Conservation (phyloP, 1,284 basidiomycete species). For the Fomitopsis palustris region DNA sequence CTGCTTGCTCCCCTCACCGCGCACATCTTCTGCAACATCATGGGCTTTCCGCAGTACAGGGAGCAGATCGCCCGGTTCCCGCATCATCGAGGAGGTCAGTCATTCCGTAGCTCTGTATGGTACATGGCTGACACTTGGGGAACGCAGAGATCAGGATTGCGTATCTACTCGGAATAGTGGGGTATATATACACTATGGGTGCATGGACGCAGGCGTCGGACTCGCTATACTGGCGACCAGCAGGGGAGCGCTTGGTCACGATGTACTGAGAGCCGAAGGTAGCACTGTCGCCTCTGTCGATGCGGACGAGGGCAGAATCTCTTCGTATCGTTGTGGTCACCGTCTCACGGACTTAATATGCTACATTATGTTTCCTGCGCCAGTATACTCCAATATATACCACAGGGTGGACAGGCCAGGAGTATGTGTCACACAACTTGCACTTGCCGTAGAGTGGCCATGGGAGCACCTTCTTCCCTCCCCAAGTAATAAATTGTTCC, state of each 20-base stretch:
- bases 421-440: too few relatives aligned
- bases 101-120: background rate
- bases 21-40: conserved; percentile 91
- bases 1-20: conserved; percentile 62
- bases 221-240: conserved; percentile 24
- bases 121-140: background rate
- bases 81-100: conserved; percentile 24
- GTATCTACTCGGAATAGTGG: conserved; percentile 28
- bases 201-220: conserved; percentile 25
- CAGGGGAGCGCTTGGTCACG: background rate
- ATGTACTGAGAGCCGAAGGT: background rate
- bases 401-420: too few relatives aligned
- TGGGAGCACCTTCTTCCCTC: too few relatives aligned
- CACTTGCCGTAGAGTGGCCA: too few relatives aligned
- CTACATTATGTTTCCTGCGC: too few relatives aligned
- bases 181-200: conserved; percentile 30
- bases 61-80: conserved; percentile 32
- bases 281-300: too few relatives aligned
- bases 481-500: too few relatives aligned
- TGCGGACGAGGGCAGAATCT: too few relatives aligned
- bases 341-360: too few relatives aligned
- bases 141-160: conserved; percentile 25
- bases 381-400: too few relatives aligned
- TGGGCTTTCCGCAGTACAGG: conserved; percentile 75
- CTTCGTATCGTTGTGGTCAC: too few relatives aligned